Percentiles rank a stretch among this genome's conserved stretches.
phyloP scores from a whole-genome alignment of 345 rosid species.

The Hypericum androsaemum region DNA sequence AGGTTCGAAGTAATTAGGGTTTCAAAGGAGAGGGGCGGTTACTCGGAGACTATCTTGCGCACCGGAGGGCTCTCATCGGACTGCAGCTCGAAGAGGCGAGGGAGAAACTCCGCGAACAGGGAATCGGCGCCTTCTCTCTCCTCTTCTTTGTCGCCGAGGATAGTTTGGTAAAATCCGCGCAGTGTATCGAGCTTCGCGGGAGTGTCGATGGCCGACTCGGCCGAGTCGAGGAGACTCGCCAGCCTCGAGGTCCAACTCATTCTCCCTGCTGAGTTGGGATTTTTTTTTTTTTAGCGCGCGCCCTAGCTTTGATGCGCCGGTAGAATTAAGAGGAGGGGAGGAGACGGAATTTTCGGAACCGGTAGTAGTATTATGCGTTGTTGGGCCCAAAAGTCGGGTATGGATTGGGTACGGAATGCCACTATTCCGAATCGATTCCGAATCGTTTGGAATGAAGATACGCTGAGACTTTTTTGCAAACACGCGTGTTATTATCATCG shows the following conservation, averaged over 20 bases:
- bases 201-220: slow-evolving; percentile 43
- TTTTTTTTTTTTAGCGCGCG: too few species aligned
- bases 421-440: too few species aligned
- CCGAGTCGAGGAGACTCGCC: slow-evolving; percentile 41
- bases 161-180: slow-evolving; percentile 42
- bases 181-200: slow-evolving; percentile 57
- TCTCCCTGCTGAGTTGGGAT: slow-evolving; percentile 25
- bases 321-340: too few species aligned
- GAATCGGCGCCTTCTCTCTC: slow-evolving; percentile 13
- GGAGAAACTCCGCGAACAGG: slow-evolving; percentile 47
- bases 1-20: too few species aligned
- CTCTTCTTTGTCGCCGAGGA: slow-evolving; percentile 24
- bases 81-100: slow-evolving; percentile 61
- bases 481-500: too few species aligned
- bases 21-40: background rate
- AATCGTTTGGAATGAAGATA: too few species aligned
- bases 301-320: too few species aligned
- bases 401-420: too few species aligned
- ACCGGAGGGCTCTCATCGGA: slow-evolving; percentile 56
- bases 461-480: too few species aligned
- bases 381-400: too few species aligned
- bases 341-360: too few species aligned
- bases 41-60: slow-evolving; percentile 73
- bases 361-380: too few species aligned
- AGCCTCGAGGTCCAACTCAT: slow-evolving; percentile 44